Conservation (phyloP, 2,329 filamentous ascomycete species). For the Magnaporthiopsis incrustans region DNA sequence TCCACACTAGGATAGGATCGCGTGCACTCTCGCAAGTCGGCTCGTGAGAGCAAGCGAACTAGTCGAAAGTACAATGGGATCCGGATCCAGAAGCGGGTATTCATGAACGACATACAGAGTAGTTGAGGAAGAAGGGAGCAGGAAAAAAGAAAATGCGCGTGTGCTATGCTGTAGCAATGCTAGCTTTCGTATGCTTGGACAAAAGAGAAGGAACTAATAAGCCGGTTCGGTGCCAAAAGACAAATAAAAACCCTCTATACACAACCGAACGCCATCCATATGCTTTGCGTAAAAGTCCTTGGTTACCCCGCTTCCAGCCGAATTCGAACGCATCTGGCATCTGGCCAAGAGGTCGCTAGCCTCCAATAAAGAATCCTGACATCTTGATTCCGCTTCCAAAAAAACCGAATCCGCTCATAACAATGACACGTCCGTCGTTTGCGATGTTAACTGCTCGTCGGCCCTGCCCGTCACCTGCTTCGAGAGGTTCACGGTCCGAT, state of each 20-base stretch:
- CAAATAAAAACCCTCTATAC: background rate
- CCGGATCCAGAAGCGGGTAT: background rate
- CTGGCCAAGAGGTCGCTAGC: background rate
- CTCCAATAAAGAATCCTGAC: background rate
- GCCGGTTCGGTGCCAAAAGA: background rate
- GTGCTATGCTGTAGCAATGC: slow-evolving; percentile 4
- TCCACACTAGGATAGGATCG: too few relatives aligned
- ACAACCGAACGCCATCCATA: slow-evolving; percentile 2
- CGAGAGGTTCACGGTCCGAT: background rate
- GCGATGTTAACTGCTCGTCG: background rate
- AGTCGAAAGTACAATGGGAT: background rate
- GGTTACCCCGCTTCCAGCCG: background rate
- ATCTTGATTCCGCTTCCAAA: background rate
- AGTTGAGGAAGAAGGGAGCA: background rate
- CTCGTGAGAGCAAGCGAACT: too few relatives aligned
- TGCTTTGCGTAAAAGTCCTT: background rate
- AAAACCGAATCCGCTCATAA: too few relatives aligned
- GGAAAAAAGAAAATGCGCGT: background rate
- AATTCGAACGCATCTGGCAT: background rate
- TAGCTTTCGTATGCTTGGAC: background rate
- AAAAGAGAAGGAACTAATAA: background rate
- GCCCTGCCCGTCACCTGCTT: background rate
- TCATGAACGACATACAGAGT: background rate
- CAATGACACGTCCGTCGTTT: background rate
- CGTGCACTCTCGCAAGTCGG: too few relatives aligned